Evolutionary conservation across 352 stramenopile genomes (phyloP).

Genomic region (Pythium volutum): DNA sequence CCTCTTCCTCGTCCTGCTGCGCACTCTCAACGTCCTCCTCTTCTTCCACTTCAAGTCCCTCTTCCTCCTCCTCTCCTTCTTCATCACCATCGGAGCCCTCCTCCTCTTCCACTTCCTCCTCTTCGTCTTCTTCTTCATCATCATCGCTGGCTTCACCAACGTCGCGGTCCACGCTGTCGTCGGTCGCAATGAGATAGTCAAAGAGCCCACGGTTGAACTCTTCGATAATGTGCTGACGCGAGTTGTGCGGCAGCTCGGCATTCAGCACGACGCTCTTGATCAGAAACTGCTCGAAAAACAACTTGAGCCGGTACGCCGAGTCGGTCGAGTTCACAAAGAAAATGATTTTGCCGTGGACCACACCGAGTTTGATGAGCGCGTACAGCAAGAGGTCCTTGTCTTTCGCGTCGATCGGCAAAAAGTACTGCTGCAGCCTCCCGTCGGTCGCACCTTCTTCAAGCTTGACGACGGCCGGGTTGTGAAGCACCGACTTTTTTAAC

Average conservation of each 20-base stretch:
- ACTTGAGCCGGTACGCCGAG: conserved; percentile 95
- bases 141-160: conserved; percentile 54
- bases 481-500: conserved; percentile 96
- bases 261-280: conserved; percentile 99
- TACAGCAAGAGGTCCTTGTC: conserved; percentile 99
- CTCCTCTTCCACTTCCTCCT: conserved; percentile 49
- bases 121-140: conserved; percentile 65
- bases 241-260: conserved; percentile 97
- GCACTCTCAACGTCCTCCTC: conserved; percentile 24
- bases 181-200: conserved; percentile 98
- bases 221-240: conserved; percentile 96
- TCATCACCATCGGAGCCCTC: conserved; percentile 42
- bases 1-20: conserved; percentile 40
- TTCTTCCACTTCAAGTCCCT: conserved; percentile 38
- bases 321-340: conserved; percentile 99
- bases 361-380: conserved; percentile 96
- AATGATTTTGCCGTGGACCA: conserved; percentile 97
- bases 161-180: conserved; percentile 93
- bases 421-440: conserved; percentile 95
- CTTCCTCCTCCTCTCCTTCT: conserved; percentile 43
- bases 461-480: conserved; percentile 97
- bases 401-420: conserved; percentile 75
- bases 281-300: conserved; percentile 99
- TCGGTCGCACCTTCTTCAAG: conserved; percentile 91
- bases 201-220: conserved; percentile 96